A percentile compares a stretch with the other conserved stretches of the same genome.
These are phyloP conservation scores for Paxillus ammoniavirescens DNA, from an alignment of 768 basidiomycete species.

Conservation along the genomic window DNA sequence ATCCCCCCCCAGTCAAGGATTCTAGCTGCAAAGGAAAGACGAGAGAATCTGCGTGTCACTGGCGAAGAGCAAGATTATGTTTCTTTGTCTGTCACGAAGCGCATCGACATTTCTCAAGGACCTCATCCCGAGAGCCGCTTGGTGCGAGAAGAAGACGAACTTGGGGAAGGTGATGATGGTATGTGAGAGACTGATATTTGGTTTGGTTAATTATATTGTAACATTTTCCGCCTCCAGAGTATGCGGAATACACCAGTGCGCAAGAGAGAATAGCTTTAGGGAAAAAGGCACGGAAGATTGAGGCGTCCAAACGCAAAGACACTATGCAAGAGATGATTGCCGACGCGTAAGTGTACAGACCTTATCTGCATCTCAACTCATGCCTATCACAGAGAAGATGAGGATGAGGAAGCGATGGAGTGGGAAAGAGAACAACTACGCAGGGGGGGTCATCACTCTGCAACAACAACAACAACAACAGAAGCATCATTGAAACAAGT, in stretches of 20 bases:
- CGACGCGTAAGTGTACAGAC: constrained; percentile 59
- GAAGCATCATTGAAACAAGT: constrained; percentile 44
- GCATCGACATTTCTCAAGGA: constrained; percentile 53
- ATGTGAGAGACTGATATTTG: constrained; percentile 21
- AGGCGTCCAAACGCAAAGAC: constrained; percentile 63
- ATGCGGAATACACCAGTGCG: constrained; percentile 83
- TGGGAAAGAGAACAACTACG: constrained; percentile 87
- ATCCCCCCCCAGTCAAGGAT: constrained; percentile 77
- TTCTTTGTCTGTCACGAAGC: constrained; percentile 66
- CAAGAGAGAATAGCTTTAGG: constrained; percentile 84
- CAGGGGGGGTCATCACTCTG: constrained; percentile 60
- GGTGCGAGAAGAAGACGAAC: constrained; percentile 81
- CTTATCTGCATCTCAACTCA: neutral
- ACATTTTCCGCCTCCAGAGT: constrained; percentile 48
- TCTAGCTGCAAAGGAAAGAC: constrained; percentile 68
- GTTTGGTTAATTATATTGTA: neutral
- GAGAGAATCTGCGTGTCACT: constrained; percentile 61
- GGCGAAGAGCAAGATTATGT: constrained; percentile 69
- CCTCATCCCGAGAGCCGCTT: constrained; percentile 86
- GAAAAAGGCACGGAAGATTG: constrained; percentile 74
- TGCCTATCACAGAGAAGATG: constrained; percentile 54
- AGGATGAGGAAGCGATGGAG: constrained; percentile 80
- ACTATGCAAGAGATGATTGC: constrained; percentile 79
- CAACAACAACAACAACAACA: constrained; percentile 35
- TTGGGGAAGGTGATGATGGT: constrained; percentile 90